A percentile compares a stretch with the other conserved stretches of the same genome.
Conservation (phyloP, 257 asterid species). For the Solanum peruvianum region DNA sequence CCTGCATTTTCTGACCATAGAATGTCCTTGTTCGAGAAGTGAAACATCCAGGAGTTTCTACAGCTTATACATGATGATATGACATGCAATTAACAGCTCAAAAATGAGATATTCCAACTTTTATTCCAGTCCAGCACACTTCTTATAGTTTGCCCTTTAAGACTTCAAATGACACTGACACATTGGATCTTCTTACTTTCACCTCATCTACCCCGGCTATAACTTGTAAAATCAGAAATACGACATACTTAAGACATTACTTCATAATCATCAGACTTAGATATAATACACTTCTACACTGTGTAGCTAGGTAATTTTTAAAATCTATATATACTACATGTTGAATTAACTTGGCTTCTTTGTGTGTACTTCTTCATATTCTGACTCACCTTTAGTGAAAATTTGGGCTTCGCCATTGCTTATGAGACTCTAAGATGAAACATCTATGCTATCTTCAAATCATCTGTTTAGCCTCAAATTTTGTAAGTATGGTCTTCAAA, state of each 20-base stretch:
- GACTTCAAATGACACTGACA: no score
- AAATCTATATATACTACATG: neutral
- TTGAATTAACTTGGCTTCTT: neutral
- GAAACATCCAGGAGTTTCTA: no score
- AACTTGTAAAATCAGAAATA: neutral
- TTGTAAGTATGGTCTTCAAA: neutral
- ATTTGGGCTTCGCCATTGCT: neutral
- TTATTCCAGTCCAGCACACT: no score
- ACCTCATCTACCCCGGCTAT: no score
- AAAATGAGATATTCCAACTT: no score
- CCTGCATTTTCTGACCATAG: constrained; percentile 1
- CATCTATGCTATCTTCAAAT: neutral
- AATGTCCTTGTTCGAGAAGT: no score
- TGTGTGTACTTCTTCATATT: neutral
- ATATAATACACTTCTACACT: neutral
- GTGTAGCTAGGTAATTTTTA: neutral
- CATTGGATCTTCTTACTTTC: no score
- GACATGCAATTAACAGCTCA: no score
- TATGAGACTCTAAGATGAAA: neutral
- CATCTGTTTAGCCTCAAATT: neutral
- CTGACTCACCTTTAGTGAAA: neutral
- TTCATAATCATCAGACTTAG: neutral
- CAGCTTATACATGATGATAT: no score
- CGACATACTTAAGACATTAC: neutral
- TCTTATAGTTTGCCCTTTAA: no score